These are phyloP conservation scores for Phaffia australis DNA, from an alignment of 768 basidiomycete genomes.

Conservation along the genomic window DNA sequence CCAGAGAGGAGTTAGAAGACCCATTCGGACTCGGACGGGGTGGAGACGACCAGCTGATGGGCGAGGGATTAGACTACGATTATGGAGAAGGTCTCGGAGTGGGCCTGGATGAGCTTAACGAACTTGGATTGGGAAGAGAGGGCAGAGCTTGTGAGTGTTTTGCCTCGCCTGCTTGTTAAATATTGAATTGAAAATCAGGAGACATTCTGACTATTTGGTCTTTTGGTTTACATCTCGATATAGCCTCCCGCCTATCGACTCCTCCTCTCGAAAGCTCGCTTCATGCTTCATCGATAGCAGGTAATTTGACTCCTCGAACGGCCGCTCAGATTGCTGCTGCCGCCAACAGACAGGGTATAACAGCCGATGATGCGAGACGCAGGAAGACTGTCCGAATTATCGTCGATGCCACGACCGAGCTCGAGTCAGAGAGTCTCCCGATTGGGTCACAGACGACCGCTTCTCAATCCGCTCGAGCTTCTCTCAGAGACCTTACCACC, in stretches of 20 bases:
- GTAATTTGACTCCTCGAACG: constrained; percentile 43
- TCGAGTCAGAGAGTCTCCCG: constrained; percentile 42
- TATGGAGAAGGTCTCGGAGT: constrained; percentile 14
- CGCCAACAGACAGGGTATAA: constrained; percentile 31
- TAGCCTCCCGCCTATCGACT: constrained; percentile 10
- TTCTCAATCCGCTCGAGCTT: constrained; percentile 48
- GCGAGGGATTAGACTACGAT: constrained; percentile 28
- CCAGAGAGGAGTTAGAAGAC: constrained; percentile 45
- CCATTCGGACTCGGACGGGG: constrained; percentile 49
- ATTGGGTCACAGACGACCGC: constrained; percentile 37
- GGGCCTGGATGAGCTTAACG: constrained; percentile 49
- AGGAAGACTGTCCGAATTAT: constrained; percentile 60
- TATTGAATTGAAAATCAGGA: no score
- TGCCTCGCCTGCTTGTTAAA: neutral
- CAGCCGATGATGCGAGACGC: constrained; percentile 37
- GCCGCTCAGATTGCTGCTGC: constrained; percentile 38
- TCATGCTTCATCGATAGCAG: constrained; percentile 58
- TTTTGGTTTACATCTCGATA: constrained; percentile 47
- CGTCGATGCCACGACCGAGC: constrained; percentile 80
- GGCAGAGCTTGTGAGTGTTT: constrained; percentile 44
- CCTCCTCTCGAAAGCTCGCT: constrained; percentile 51
- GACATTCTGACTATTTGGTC: neutral
- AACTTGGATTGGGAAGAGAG: constrained; percentile 43
- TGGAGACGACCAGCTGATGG: constrained; percentile 43
- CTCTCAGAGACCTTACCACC: constrained; percentile 18